phyloP scores from a whole-genome alignment of 1,284 basidiomycete species.

The Cryptococcus jaspeensis region DNA sequence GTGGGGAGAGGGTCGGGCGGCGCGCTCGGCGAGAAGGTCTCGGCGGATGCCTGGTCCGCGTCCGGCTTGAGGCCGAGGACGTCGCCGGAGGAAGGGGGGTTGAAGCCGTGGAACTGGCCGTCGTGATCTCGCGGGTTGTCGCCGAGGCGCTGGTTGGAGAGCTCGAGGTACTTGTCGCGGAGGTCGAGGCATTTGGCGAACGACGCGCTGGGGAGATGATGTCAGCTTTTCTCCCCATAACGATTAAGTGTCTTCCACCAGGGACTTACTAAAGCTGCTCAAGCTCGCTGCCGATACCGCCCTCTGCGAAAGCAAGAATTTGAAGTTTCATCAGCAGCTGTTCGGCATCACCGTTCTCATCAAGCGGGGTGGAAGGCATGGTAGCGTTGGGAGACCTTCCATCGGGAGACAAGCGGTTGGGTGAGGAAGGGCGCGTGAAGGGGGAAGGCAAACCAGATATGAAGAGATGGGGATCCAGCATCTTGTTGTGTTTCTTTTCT shows the following conservation, averaged over 20 bases:
- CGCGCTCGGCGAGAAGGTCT: neutral
- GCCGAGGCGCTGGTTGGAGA: conserved; percentile 80
- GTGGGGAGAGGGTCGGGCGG: conserved; percentile 46
- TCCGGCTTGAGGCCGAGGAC: conserved; percentile 68
- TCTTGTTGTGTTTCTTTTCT: neutral
- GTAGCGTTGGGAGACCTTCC: neutral
- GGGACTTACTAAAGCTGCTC: conserved; percentile 51
- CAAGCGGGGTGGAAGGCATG: conserved; percentile 1
- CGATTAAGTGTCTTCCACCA: neutral
- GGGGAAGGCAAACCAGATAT: conserved; percentile 14
- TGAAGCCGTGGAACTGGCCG: conserved; percentile 64
- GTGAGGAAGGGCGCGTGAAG: conserved; percentile 10
- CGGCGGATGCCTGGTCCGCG: conserved; percentile 46
- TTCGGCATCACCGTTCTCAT: conserved; percentile 9
- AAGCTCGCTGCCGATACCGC: conserved; percentile 50
- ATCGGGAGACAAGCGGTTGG: conserved; percentile 1
- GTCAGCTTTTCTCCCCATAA: neutral
- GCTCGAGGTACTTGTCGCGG: conserved; percentile 86
- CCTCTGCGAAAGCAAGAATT: conserved; percentile 48
- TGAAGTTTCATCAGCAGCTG: conserved; percentile 42
- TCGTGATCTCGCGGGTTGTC: conserved; percentile 91
- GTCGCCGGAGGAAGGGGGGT: conserved; percentile 59
- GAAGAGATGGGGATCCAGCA: conserved; percentile 20
- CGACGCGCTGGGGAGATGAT: conserved; percentile 41
- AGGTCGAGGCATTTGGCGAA: conserved; percentile 79